Evolutionary conservation across 2,329 filamentous ascomycete genomes (phyloP).

Genomic region (Pseudogymnoascus sp.): DNA sequence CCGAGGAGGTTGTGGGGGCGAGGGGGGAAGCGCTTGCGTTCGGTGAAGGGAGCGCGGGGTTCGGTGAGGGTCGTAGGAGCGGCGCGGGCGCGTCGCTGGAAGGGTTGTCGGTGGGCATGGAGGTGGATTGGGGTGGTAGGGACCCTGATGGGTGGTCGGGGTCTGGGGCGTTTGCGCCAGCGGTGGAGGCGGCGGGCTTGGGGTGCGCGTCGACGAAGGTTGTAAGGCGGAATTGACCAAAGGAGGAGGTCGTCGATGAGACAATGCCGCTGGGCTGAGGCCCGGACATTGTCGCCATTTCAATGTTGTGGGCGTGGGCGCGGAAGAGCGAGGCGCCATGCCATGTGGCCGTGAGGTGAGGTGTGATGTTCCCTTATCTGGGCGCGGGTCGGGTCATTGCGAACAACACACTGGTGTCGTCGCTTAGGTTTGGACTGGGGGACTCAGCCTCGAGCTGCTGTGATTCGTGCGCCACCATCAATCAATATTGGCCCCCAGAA

Average conservation of each 20-base stretch:
- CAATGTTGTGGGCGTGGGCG: not conserved
- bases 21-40: not conserved
- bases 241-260: constrained; percentile 17
- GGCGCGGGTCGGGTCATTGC: not conserved
- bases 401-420: not conserved
- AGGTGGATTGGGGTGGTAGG: not conserved
- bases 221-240: constrained; percentile 20
- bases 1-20: not conserved
- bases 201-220: constrained; percentile 19
- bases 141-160: not conserved
- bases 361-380: not conserved
- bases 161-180: not conserved
- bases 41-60: constrained; percentile 2
- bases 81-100: not conserved
- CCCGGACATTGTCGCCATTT: constrained; percentile 1
- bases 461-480: constrained; percentile 2
- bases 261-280: constrained; percentile 13
- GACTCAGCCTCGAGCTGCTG: not conserved
- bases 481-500: not conserved
- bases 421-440: not conserved
- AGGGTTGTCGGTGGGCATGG: not conserved
- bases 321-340: not conserved
- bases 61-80: not conserved
- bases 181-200: constrained; percentile 10
- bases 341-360: not conserved